A percentile compares a stretch with the other conserved stretches of the same genome.
Evolutionary conservation across 345 rosid genomes (phyloP).

Genomic region (Syzygium aromaticum): DNA sequence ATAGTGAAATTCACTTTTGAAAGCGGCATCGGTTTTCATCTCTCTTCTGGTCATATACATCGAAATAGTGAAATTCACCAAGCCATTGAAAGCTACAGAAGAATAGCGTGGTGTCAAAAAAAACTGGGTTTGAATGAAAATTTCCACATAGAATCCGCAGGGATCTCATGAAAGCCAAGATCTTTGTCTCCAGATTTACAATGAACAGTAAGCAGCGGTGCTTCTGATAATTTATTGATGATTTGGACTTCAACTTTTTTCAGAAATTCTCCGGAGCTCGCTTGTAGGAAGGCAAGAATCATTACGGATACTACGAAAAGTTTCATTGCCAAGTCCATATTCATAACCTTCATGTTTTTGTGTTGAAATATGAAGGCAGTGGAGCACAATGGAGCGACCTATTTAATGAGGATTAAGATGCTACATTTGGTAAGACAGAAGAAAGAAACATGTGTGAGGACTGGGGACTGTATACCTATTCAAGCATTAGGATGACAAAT

Average conservation of each 20-base stretch:
- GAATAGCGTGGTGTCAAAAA: not conserved
- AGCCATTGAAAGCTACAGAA: too few relatives aligned
- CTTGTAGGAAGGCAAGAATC: not conserved
- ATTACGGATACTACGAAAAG: too few relatives aligned
- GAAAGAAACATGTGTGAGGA: not conserved
- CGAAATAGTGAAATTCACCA: too few relatives aligned
- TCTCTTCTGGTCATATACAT: too few relatives aligned
- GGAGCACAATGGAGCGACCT: too few relatives aligned
- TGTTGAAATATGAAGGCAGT: too few relatives aligned
- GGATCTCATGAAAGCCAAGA: not conserved
- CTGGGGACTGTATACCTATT: not conserved
- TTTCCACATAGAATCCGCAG: accelerated
- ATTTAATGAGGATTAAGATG: not conserved
- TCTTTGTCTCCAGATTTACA: not conserved
- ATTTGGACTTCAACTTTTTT: not conserved
- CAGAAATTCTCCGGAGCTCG: not conserved
- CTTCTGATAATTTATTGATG: not conserved
- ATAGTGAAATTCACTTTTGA: too few relatives aligned
- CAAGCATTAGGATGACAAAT: not conserved
- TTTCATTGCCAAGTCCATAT: too few relatives aligned
- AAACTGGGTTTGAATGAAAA: not conserved
- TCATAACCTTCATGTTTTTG: too few relatives aligned
- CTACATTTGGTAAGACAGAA: not conserved
- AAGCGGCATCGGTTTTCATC: too few relatives aligned
- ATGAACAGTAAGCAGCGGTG: not conserved